Evolutionary conservation across 805 yeast species (phyloP).

Genomic region (Saturnispora zaruensis): DNA sequence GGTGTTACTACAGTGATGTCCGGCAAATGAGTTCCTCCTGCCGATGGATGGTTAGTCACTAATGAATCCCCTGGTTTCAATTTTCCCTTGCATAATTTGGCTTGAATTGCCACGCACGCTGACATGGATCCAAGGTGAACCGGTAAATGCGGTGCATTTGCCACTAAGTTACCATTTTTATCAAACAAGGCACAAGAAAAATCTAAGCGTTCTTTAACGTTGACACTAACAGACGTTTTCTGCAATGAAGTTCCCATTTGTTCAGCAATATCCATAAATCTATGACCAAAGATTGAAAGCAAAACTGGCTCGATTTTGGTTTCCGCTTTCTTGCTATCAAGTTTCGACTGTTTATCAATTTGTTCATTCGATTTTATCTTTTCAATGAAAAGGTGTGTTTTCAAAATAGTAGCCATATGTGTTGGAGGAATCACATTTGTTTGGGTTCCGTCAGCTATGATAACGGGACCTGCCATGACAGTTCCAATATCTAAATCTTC

Average conservation of each 20-base stretch:
- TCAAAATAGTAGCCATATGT: slow-evolving; percentile 45
- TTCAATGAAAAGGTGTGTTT: slow-evolving; percentile 43
- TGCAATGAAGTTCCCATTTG: slow-evolving; percentile 79
- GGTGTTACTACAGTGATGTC: slow-evolving; percentile 93
- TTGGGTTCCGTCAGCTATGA: slow-evolving; percentile 73
- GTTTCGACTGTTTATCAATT: slow-evolving; percentile 12
- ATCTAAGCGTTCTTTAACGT: slow-evolving; percentile 76
- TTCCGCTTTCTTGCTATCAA: neutral
- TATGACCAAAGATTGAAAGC: slow-evolving; percentile 69
- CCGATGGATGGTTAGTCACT: slow-evolving; percentile 72
- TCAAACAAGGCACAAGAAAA: slow-evolving; percentile 81
- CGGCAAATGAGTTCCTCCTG: slow-evolving; percentile 83
- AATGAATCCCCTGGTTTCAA: slow-evolving; percentile 67
- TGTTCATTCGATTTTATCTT: slow-evolving; percentile 11
- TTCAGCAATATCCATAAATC: slow-evolving; percentile 87
- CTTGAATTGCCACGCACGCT: slow-evolving; percentile 63
- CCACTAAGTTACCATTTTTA: slow-evolving; percentile 67
- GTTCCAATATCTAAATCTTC: slow-evolving; percentile 48
- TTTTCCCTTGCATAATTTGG: slow-evolving; percentile 53
- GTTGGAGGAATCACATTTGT: slow-evolving; percentile 66
- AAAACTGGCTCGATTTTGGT: slow-evolving; percentile 55
- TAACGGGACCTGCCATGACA: slow-evolving; percentile 58
- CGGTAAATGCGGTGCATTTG: slow-evolving; percentile 85
- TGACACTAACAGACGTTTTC: slow-evolving; percentile 73
- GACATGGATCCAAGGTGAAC: slow-evolving; percentile 86